phyloP scores from a whole-genome alignment of 2,329 filamentous ascomycete genomes.

The Cytospora piceicola region DNA sequence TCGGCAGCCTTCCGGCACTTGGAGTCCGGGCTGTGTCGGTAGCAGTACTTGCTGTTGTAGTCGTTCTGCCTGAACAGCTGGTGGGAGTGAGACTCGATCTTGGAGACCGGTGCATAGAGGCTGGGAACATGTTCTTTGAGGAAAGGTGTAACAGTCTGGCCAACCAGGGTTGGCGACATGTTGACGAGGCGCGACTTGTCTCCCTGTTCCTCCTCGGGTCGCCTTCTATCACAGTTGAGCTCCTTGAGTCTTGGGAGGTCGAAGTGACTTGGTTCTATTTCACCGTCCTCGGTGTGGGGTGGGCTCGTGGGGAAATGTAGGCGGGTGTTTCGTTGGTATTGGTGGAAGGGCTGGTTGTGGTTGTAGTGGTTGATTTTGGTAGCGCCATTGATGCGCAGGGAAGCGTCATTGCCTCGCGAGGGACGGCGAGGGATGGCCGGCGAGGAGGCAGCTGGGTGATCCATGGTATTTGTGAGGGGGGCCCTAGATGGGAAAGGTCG shows the following conservation, averaged over 20 bases:
- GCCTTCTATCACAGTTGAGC: slow-evolving; percentile 55
- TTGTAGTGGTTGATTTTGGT: slow-evolving; percentile 13
- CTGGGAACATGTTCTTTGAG: slow-evolving; percentile 88
- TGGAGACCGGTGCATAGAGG: slow-evolving; percentile 81
- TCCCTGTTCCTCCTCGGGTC: slow-evolving; percentile 54
- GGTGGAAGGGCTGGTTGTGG: slow-evolving; percentile 16
- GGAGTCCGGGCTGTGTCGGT: slow-evolving; percentile 89
- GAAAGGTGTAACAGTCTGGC: slow-evolving; percentile 83
- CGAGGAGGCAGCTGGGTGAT: slow-evolving; percentile 22
- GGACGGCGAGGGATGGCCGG: slow-evolving; percentile 24
- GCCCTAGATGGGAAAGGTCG: slow-evolving; percentile 9
- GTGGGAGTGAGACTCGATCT: slow-evolving; percentile 47
- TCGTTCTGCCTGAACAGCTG: slow-evolving; percentile 41
- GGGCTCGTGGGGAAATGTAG: slow-evolving; percentile 27
- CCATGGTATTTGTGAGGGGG: slow-evolving; percentile 29
- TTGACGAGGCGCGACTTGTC: slow-evolving; percentile 55
- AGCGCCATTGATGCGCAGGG: slow-evolving; percentile 22
- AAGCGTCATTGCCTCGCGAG: slow-evolving; percentile 24
- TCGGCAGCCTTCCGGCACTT: slow-evolving; percentile 93
- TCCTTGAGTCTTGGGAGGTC: slow-evolving; percentile 34
- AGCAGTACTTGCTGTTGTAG: slow-evolving; percentile 87
- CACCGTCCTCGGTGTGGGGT: slow-evolving; percentile 36
- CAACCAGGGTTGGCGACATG: slow-evolving; percentile 69
- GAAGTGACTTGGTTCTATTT: slow-evolving; percentile 23
- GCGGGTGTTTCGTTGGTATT: slow-evolving; percentile 6